Conservation (phyloP, 768 basidiomycete genomes). For the Tricholoma matsutake region DNA sequence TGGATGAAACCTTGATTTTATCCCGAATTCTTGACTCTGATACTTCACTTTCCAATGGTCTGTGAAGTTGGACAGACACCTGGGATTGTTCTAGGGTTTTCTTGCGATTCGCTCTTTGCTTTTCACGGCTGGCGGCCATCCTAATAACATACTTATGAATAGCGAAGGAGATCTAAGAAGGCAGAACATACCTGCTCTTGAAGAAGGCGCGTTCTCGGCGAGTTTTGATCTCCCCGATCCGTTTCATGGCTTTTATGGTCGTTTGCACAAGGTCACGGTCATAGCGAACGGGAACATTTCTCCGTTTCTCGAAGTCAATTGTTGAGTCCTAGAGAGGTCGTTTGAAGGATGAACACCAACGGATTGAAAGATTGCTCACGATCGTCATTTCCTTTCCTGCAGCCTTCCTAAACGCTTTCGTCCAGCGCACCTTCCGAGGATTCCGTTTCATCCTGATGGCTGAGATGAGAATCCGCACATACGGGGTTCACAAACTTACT, state of each 20-base stretch:
- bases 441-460: slow-evolving; percentile 92
- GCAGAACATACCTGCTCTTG: slow-evolving; percentile 70
- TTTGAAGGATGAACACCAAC: not conserved
- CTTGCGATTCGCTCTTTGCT: slow-evolving; percentile 69
- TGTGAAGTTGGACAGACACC: slow-evolving; percentile 59
- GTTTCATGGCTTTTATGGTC: slow-evolving; percentile 95
- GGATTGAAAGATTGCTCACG: slow-evolving; percentile 47
- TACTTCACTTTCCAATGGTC: slow-evolving; percentile 51
- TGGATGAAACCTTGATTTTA: slow-evolving; percentile 74
- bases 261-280: slow-evolving; percentile 91
- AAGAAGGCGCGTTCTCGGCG: slow-evolving; percentile 93
- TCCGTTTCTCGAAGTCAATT: slow-evolving; percentile 97
- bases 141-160: slow-evolving; percentile 37
- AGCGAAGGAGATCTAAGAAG: not conserved
- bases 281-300: slow-evolving; percentile 96
- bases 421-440: slow-evolving; percentile 98
- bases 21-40: slow-evolving; percentile 54
- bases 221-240: slow-evolving; percentile 87
- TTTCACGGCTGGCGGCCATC: slow-evolving; percentile 82
- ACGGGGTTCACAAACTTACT: slow-evolving; percentile 46
- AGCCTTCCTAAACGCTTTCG: slow-evolving; percentile 98
- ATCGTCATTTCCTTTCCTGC: slow-evolving; percentile 99
- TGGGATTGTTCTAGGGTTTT: slow-evolving; percentile 58
- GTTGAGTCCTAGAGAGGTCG: slow-evolving; percentile 76
- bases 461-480: not conserved